phyloP scores from a whole-genome alignment of 78 protist species.

The Parvularia atlantis region DNA sequence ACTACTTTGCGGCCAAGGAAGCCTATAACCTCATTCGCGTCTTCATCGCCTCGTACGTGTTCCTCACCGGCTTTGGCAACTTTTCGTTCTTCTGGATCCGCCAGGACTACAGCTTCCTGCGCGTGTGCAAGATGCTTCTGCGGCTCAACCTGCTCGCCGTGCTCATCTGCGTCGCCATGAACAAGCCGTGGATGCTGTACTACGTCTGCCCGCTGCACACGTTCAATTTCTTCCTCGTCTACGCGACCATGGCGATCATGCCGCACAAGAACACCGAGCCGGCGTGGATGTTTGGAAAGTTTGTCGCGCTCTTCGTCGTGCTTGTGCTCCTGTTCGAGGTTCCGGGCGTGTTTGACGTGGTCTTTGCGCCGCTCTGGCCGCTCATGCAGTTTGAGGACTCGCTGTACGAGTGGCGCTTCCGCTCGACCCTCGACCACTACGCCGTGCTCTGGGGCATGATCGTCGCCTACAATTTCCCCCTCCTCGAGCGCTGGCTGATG shows the following conservation, averaged over 20 bases:
- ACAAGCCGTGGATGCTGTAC: conserved; percentile 36
- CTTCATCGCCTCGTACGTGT: conserved; percentile 56
- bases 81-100: conserved; percentile 20
- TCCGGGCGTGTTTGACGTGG: too few species aligned
- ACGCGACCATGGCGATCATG: not conserved
- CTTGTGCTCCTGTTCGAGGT: too few species aligned
- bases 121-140: conserved; percentile 26
- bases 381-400: too few species aligned
- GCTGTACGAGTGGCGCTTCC: too few species aligned
- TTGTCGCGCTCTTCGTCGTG: too few species aligned
- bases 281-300: too few species aligned
- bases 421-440: too few species aligned
- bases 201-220: conserved; percentile 47
- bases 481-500: too few species aligned
- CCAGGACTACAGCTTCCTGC: conserved; percentile 7
- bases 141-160: conserved; percentile 45
- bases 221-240: conserved; percentile 28
- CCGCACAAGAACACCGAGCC: not conserved
- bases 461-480: too few species aligned
- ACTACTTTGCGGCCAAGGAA: conserved; percentile 37
- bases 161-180: conserved; percentile 14
- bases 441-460: too few species aligned
- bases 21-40: conserved; percentile 47
- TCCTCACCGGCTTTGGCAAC: conserved; percentile 70
- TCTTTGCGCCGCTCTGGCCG: too few species aligned